Evolutionary conservation across 495 filamentous ascomycete genomes (phyloP), one percentile per base, ranked within the genome.

Genomic region (Pseudevernia furfuracea): DNA sequence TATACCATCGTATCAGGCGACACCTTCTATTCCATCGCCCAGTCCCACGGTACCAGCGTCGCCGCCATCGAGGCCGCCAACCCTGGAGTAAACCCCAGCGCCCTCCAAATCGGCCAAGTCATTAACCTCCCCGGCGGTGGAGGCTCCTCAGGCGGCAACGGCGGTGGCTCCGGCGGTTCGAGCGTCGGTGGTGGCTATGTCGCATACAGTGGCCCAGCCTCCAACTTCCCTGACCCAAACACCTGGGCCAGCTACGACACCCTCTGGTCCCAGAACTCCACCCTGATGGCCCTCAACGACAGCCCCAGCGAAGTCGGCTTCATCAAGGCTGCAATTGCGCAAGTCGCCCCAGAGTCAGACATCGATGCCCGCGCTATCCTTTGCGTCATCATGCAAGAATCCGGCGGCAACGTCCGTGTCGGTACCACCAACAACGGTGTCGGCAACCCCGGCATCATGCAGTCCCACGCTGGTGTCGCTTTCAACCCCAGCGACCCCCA

Each of bases 381-480:
- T 41, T 71, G 71, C 60, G 69, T 77, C 59, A 71, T 80, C 41
- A 74, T 80, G 69, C 77, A 79, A 66, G 77, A 80, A 66, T 71
- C 67, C 65, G 74, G 74, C 58, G 78, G 77, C 41, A 77, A 75
- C 63, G 74, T 77, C 5, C 75, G 76, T 23, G 74, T 68, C 30
- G 68, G 67, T 0, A 77, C 74, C 3, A 78, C 76, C 23, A 72
- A 70, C 72, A 72, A 73, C 62, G 72, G 72, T 38, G 71, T 75
- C 55, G 36, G 52, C 46, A 80, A 79, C 68, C 77, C 77, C 1
- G 77, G 77, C 12, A 68, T 80, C 23, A 76, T 80, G 73, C 77
- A 79, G 64, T 67, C 58, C 36, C 73, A 74, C 61, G 65, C 74
- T 41, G 74, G 74, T 11, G 57, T 49, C 23, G 19, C 30, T 37